Conservation (phyloP, 148 eudicot genomes). For the Silene uniflora region DNA sequence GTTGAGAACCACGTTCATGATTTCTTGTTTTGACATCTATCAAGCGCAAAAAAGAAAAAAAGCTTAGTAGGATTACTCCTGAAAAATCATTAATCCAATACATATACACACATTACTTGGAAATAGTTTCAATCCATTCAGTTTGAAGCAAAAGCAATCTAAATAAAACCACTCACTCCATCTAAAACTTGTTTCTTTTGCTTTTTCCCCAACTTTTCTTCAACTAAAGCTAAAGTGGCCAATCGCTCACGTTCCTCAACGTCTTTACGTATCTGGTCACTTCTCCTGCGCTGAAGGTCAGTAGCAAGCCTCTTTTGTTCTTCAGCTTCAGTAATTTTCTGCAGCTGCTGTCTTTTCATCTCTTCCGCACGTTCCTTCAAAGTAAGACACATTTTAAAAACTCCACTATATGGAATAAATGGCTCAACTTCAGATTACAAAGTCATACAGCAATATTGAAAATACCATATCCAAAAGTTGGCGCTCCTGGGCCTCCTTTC, state of each 20-base stretch:
- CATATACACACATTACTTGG: too few species aligned
- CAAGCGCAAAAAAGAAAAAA: neutral
- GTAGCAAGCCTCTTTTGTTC: constrained; percentile 77
- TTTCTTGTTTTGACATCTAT: constrained; percentile 52
- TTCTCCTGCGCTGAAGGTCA: constrained; percentile 72
- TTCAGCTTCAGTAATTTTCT: constrained; percentile 74
- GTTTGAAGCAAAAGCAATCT: neutral
- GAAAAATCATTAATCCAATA: constrained; percentile 12
- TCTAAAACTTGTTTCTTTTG: constrained; percentile 67
- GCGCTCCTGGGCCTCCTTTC: constrained; percentile 93
- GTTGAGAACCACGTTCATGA: constrained; percentile 65
- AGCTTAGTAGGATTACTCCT: constrained; percentile 35
- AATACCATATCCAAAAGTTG: constrained; percentile 78
- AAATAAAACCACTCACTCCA: constrained; percentile 47
- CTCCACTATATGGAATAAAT: neutral
- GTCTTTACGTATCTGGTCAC: constrained; percentile 59
- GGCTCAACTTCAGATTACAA: neutral
- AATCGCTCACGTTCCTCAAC: constrained; percentile 71
- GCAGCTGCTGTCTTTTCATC: constrained; percentile 58
- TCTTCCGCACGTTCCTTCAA: constrained; percentile 89
- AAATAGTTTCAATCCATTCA: too few species aligned
- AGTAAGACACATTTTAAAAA: neutral
- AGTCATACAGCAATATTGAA: neutral
- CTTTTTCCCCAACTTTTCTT: constrained; percentile 61
- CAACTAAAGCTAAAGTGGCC: constrained; percentile 67